Evolutionary conservation across 257 asterid genomes (phyloP).

Genomic region (Cinchona pubescens): DNA sequence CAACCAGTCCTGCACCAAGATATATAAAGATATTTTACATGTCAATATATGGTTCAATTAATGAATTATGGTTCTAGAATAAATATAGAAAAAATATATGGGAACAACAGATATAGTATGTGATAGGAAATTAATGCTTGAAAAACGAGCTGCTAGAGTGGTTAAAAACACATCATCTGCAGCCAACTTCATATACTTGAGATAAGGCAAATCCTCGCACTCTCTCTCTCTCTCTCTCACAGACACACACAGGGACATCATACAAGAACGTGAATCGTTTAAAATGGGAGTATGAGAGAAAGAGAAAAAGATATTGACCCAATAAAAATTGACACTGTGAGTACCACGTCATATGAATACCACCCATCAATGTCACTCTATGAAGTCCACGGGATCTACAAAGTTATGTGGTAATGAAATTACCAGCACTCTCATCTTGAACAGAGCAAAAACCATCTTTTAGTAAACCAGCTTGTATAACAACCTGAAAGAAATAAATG

Average conservation of each 20-base stretch:
- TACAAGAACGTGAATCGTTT: not conserved
- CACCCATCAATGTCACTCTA: not conserved
- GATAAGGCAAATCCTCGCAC: not conserved
- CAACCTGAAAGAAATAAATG: slow-evolving; percentile 43
- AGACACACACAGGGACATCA: not conserved
- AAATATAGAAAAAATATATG: not conserved
- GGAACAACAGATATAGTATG: not conserved
- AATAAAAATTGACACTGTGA: not conserved
- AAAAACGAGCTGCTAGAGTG: not conserved
- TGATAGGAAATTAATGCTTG: not conserved
- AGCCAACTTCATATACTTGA: slow-evolving; percentile 5
- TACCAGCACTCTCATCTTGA: slow-evolving; percentile 99
- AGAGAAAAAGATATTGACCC: not conserved
- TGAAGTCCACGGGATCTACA: not conserved
- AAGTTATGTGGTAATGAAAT: slow-evolving; percentile 9
- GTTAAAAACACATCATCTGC: not conserved
- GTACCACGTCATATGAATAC: not conserved
- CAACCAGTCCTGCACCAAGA: slow-evolving; percentile 66
- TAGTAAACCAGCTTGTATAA: slow-evolving; percentile 84
- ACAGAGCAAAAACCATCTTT: slow-evolving; percentile 80
- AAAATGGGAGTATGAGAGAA: not conserved
- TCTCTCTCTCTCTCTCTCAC: not conserved
- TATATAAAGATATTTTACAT: not conserved
- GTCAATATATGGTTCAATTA: not conserved
- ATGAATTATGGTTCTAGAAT: not conserved